Evolutionary conservation across 441 rosid genomes (phyloP).

Genomic region (Aquilaria agallochum): DNA sequence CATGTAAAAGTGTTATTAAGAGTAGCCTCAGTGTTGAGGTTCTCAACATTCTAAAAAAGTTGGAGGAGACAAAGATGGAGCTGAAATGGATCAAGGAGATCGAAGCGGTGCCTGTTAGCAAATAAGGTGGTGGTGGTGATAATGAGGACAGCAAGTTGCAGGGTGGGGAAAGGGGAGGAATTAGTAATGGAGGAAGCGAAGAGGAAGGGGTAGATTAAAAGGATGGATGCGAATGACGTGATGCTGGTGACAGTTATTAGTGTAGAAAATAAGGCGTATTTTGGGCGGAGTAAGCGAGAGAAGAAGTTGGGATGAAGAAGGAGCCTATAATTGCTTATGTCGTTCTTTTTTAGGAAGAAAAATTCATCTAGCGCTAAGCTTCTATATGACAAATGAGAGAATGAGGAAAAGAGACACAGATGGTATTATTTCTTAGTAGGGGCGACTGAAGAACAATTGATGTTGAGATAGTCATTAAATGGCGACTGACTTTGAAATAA

Average conservation of each 20-base stretch:
- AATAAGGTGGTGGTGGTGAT: constrained; percentile 26
- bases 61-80: constrained; percentile 60
- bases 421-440: too few relatives aligned
- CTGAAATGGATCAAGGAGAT: constrained; percentile 59
- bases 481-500: too few relatives aligned
- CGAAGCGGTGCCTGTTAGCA: constrained; percentile 67
- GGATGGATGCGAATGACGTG: constrained; percentile 35
- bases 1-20: too few relatives aligned
- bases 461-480: too few relatives aligned
- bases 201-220: constrained; percentile 34
- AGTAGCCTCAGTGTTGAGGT: constrained; percentile 2
- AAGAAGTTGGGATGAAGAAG: constrained; percentile 37
- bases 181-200: constrained; percentile 28
- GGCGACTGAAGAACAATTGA: too few relatives aligned
- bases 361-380: constrained; percentile 21
- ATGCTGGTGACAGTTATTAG: constrained; percentile 46
- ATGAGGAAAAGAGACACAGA: too few relatives aligned
- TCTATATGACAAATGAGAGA: not conserved
- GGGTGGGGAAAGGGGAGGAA: constrained; percentile 20
- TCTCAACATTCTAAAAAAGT: constrained; percentile 45
- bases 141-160: constrained; percentile 11
- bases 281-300: constrained; percentile 23
- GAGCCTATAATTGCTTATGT: constrained; percentile 78
- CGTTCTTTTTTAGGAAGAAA: constrained; percentile 51
- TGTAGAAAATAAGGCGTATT: constrained; percentile 27